Evolutionary conservation across 768 basidiomycete genomes (phyloP), one percentile per base, ranked within the genome.

Genomic region (Pleurotus djamor): DNA sequence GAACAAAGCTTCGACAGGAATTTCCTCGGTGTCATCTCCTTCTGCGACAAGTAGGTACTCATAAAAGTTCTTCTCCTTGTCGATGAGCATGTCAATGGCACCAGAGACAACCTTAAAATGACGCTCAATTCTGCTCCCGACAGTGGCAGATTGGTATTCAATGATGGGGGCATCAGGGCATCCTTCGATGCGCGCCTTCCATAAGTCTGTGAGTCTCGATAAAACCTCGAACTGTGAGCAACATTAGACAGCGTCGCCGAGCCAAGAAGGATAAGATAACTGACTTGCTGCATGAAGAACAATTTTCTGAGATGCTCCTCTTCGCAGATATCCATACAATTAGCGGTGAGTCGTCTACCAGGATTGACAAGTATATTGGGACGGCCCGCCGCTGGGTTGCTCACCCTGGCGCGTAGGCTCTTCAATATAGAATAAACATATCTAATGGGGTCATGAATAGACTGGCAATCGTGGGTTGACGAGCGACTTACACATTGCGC

Each of bases 241-340:
- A 55, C 52, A 28, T 60, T 21, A 34, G 44, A 57, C 33, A 51
- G 45, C 7, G 14, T 33, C 28, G 36, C 45, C 21, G 48, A 44
- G 28, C 51, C 1, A 3, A 6, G 35, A 12, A 35, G 35, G 17
- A 17, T 9, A 47, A 12, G 17, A 14, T 7, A 8, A 67, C 71
- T 12, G 55, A 80, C 81, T 73, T 83, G 79, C 64, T 80, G 79
- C 76, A 82, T 81, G 62, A 79, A 82, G 62, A 83, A 80, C 2
- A 83, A 66, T 62, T 82, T 82, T n/a, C 80, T 72, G 36, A 83
- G 64, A 32, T 75, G 71, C 3, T 72, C 69, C 48, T 79, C 68
- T 28, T 68, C 68, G 63, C 81, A 82, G 14, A 83, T 65, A 61
- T 82, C 80, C 77, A 81, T 76, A 61, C 80, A 81, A 34, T 72